Evolutionary conservation across 108 stramenopile species (phyloP).

Genomic region (Chaetoceros tenuissimus): DNA sequence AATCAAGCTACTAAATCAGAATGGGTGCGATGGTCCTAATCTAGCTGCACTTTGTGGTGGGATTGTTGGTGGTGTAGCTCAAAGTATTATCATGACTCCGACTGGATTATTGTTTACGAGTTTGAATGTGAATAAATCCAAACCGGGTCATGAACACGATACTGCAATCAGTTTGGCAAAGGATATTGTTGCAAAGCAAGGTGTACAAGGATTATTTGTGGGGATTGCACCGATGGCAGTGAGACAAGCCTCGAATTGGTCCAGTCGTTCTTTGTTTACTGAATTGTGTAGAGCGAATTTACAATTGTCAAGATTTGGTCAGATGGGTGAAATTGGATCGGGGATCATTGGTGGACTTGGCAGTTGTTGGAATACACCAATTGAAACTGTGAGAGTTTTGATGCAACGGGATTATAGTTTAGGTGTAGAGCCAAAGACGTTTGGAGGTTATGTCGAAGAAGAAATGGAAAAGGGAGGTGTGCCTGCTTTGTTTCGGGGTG

Average conservation of each 20-base stretch:
- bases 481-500: conserved; percentile 39
- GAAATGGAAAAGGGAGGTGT: conserved; percentile 29
- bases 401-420: conserved; percentile 27
- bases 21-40: conserved; percentile 21
- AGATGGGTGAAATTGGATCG: conserved; percentile 37
- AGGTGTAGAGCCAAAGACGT: conserved; percentile 14
- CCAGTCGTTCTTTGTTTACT: conserved; percentile 32
- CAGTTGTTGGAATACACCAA: conserved; percentile 52
- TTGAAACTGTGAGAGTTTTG: conserved; percentile 40
- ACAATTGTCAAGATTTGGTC: conserved; percentile 29
- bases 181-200: conserved; percentile 33
- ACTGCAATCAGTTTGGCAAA: conserved; percentile 30
- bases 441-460: conserved; percentile 28
- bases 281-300: conserved; percentile 30
- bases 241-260: conserved; percentile 50
- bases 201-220: conserved; percentile 23
- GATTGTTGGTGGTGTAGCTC: conserved; percentile 39
- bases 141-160: conserved; percentile 27
- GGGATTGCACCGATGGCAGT: conserved; percentile 30
- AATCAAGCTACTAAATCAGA: conserved; percentile 19
- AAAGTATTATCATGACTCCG: conserved; percentile 49
- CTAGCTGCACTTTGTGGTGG: conserved; percentile 32
- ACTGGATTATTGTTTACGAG: conserved; percentile 41
- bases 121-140: conserved; percentile 30
- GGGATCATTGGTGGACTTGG: conserved; percentile 42